Percentiles rank a stretch among this genome's conserved stretches.
Conservation (phyloP, 768 basidiomycete species). For the Butyriboletus loyo region DNA sequence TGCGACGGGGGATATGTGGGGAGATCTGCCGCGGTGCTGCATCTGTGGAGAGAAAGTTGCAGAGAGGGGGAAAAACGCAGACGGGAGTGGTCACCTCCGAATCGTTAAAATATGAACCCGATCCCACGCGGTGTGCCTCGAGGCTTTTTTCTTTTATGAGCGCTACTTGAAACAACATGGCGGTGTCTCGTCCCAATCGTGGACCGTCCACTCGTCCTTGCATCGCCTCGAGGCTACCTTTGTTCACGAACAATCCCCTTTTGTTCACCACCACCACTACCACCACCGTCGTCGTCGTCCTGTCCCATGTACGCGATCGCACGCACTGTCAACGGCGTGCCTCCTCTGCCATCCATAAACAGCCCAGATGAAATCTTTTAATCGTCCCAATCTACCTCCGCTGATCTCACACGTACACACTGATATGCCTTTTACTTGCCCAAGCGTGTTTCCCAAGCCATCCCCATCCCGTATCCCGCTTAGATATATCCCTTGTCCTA, state of each 20-base stretch:
- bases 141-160: background rate
- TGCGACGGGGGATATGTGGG: conserved; percentile 40
- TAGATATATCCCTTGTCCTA: background rate
- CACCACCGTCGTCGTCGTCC: no score
- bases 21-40: conserved; percentile 41
- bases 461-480: conserved; percentile 2
- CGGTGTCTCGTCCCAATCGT: background rate
- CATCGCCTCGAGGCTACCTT: conserved; percentile 3
- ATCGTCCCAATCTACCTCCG: conserved; percentile 1
- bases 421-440: background rate
- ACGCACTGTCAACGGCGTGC: conserved; percentile 3
- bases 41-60: conserved; percentile 22
- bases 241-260: background rate
- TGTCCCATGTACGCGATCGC: background rate
- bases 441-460: conserved; percentile 5
- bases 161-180: background rate
- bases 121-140: background rate
- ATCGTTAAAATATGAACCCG: background rate
- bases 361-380: background rate
- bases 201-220: background rate
- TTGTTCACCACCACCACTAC: no score
- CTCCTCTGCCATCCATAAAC: background rate
- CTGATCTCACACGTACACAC: conserved; percentile 1
- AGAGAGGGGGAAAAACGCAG: background rate
- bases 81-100: background rate